Conservation (phyloP, 805 yeast genomes). For the Priceomyces haplophilus region DNA sequence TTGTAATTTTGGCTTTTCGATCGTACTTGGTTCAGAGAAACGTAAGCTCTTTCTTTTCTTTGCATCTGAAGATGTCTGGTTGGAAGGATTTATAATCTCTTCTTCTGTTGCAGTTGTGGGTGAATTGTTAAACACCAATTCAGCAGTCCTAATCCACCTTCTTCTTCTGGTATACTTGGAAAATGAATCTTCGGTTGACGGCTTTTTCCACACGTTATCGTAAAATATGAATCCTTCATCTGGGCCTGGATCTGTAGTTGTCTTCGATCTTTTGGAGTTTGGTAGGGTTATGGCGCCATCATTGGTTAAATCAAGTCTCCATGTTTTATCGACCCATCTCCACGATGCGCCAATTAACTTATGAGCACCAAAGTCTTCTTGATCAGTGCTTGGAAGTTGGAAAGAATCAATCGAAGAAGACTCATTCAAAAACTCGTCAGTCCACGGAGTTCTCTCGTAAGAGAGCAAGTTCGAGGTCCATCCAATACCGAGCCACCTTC, state of each 20-base stretch:
- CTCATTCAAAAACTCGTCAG: constrained; percentile 91
- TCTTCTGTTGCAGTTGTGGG: neutral
- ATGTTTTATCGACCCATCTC: constrained; percentile 93
- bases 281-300: constrained; percentile 79
- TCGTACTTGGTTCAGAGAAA: constrained; percentile 29
- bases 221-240: constrained; percentile 87
- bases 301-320: constrained; percentile 87
- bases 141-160: constrained; percentile 95
- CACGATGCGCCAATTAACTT: constrained; percentile 69
- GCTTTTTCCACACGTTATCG: constrained; percentile 93
- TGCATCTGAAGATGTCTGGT: constrained; percentile 1
- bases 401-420: constrained; percentile 73
- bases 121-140: constrained; percentile 49
- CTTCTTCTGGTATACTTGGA: constrained; percentile 91
- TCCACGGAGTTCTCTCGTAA: constrained; percentile 95
- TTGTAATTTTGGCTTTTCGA: neutral
- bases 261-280: constrained; percentile 51
- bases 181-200: constrained; percentile 82
- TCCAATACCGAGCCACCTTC: constrained; percentile 97
- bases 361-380: constrained; percentile 27
- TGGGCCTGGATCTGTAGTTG: constrained; percentile 65
- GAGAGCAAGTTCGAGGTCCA: constrained; percentile 92
- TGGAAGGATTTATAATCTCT: neutral
- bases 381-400: constrained; percentile 70
- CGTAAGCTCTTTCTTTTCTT: constrained; percentile 41